Base-by-base conservation (phyloP, 2,329 filamentous ascomycete species). In the Beauveria varroae region DNA sequence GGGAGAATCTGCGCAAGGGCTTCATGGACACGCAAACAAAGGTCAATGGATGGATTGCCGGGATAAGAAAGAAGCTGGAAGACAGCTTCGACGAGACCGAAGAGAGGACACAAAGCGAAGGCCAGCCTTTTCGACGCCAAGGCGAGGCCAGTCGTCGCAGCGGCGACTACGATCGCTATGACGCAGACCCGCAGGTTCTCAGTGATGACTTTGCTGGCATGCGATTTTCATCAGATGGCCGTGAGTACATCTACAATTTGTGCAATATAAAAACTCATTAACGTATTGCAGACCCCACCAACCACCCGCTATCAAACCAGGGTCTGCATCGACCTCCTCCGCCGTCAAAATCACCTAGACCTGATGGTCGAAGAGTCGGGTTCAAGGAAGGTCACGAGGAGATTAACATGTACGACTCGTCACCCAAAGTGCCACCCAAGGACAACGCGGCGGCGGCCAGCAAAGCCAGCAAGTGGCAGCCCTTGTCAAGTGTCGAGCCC, bases 401-500 rank as follows among this genome's bases (percentile, higher is more conserved):
- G 70, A 93, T 96, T 58, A 80, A 78, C 67, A 86, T 89, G 62
- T 95, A 96, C 71, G 84, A 87, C 62, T 79, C 82, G 12, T 86
- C 86, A 55, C 83, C 86, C 37, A 80, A 72, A 72, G 76, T 77
- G 57, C 80, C 74, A 30, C 78, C 78, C 66, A 86, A 81, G 74
- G 85, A 80, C 70, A 75, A 67, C 63, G 69, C 72, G 34, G 69
- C 75, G 40, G 71, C 71, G 26, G 72, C 78, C n/a, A 40, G 78
- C 66, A 95, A 92, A 77, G 76, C 84, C 51, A 97, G 93, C 82
- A 99, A 99, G 78, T 99, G 95, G 95, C 93, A 99, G 74, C 93
- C 95, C 10, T 78, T 99, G 67, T 91, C 93, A 14, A 83, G 88
- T 0, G 86, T 97, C 16, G 65, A 96, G 55, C 91, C 93, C 1